phyloP scores from a whole-genome alignment of 2,329 filamentous ascomycete species.

The Monosporascus ibericus region DNA sequence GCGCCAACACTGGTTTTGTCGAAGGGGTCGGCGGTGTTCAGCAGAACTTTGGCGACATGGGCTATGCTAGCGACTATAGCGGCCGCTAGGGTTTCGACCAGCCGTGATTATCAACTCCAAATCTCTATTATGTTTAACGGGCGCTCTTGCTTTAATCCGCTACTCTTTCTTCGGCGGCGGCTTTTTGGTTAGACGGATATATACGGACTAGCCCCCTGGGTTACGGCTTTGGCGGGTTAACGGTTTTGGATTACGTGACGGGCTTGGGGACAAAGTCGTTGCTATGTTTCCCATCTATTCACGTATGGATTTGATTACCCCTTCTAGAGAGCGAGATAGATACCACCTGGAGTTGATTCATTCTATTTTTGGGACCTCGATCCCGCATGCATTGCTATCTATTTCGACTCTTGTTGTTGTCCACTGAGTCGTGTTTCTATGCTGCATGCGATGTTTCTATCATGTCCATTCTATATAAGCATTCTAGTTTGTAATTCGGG shows the following conservation, averaged over 20 bases:
- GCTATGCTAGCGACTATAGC: slow-evolving; percentile 48
- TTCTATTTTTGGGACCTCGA: neutral
- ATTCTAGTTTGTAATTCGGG: too few species aligned
- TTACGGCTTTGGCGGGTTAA: neutral
- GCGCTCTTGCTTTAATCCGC: neutral
- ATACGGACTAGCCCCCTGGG: neutral
- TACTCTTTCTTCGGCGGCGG: neutral
- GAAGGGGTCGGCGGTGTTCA: slow-evolving; percentile 42
- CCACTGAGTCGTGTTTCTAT: too few species aligned
- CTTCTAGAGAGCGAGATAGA: slow-evolving; percentile 24
- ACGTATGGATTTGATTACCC: neutral
- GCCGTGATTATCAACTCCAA: neutral
- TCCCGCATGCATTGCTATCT: neutral
- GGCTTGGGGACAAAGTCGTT: slow-evolving; percentile 4
- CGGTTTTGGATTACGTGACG: slow-evolving; percentile 5
- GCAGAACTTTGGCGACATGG: slow-evolving; percentile 49
- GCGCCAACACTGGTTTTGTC: slow-evolving; percentile 50
- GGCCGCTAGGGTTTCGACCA: slow-evolving; percentile 25
- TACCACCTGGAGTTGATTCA: slow-evolving; percentile 23
- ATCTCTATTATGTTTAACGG: neutral
- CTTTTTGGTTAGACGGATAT: neutral
- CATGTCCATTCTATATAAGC: too few species aligned
- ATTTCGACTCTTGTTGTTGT: neutral
- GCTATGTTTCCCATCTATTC: neutral
- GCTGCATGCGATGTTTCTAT: too few species aligned